Evolutionary conservation across 2,329 filamentous ascomycete genomes (phyloP), one percentile per base, ranked within the genome.

Genomic region (Lasiodiplodia sp.): DNA sequence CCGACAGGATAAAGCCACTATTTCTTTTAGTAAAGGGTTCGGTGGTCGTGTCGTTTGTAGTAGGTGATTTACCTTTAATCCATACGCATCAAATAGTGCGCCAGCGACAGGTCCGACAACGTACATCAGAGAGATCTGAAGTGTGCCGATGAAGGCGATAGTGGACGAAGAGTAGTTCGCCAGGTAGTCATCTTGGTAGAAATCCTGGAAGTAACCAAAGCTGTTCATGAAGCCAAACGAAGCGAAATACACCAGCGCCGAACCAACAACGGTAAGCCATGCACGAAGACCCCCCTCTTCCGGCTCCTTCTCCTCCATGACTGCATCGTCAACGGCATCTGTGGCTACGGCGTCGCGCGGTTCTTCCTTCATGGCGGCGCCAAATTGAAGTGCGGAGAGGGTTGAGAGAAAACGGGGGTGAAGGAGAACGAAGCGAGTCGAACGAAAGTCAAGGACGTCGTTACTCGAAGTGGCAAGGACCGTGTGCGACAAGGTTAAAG

Each of bases 181-280:
- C 16, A 67, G 72, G 1, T 73, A 72, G 57, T 76, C 74, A 14
- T 71, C 72, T 49, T 66, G 73, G 65, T 79, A 80, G 65, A 75
- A 77, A 23, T 79, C 76, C 56, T 78, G 77, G 58, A 78, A 78
- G 25, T 78, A 72, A 37, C 77, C 76, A 66, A 75, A 78, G 16
- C 73, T 51, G 53, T 67, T 67, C 38, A 28, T 40, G 53, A 57
- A 67, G 38, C 65, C 65, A 38, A 67, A 53, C n/a, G 49, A 55
- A 21, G 49, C 49, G 44, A 66, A 66, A 14, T 55, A 56, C 16
- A 56, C 63, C 23, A 66, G 51, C 21, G 51, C 25, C 12, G 63
- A 53, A 34, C 63, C 63, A 6, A 66, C 34, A 18, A 66, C 49
- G 49, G 51, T 56, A n/a, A 66, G 63, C 63, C 60, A 63, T 28